phyloP scores from a whole-genome alignment of 2,329 filamentous ascomycete species.

The Cladosporium colombiae region DNA sequence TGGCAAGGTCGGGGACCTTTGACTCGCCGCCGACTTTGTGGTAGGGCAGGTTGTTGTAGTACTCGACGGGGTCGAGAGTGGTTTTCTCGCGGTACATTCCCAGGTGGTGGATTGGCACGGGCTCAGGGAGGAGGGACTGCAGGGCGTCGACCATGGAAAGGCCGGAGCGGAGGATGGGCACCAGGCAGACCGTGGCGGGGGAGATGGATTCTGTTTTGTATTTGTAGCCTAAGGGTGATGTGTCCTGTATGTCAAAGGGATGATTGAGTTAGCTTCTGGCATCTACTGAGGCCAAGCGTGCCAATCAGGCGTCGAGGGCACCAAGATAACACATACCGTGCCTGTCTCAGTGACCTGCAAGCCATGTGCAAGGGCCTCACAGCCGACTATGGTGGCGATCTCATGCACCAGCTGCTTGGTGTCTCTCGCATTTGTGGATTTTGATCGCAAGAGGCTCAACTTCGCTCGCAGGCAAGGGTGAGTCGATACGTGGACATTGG shows the following conservation, averaged over 20 bases:
- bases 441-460: constrained; percentile 82
- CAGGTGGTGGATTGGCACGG: constrained; percentile 87
- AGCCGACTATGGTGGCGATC: constrained; percentile 77
- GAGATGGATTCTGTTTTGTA: constrained; percentile 67
- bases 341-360: constrained; percentile 60
- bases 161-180: constrained; percentile 91
- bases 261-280: neutral
- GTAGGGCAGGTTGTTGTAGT: constrained; percentile 95
- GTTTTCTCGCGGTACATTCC: constrained; percentile 90
- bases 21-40: constrained; percentile 53
- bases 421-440: constrained; percentile 67
- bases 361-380: constrained; percentile 72
- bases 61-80: constrained; percentile 87
- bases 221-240: constrained; percentile 74
- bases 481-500: constrained; percentile 71
- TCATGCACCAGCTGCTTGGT: constrained; percentile 83
- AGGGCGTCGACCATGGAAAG: constrained; percentile 88
- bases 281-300: neutral
- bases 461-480: constrained; percentile 89
- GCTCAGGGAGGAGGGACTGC: constrained; percentile 75
- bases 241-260: constrained; percentile 55
- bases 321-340: constrained; percentile 56
- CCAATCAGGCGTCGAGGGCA: neutral
- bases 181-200: constrained; percentile 71
- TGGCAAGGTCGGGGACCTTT: constrained; percentile 63